Percentiles rank a stretch among this genome's conserved stretches.
phyloP scores from a whole-genome alignment of 2,329 filamentous ascomycete genomes.

The Stachybotrys chartarum region DNA sequence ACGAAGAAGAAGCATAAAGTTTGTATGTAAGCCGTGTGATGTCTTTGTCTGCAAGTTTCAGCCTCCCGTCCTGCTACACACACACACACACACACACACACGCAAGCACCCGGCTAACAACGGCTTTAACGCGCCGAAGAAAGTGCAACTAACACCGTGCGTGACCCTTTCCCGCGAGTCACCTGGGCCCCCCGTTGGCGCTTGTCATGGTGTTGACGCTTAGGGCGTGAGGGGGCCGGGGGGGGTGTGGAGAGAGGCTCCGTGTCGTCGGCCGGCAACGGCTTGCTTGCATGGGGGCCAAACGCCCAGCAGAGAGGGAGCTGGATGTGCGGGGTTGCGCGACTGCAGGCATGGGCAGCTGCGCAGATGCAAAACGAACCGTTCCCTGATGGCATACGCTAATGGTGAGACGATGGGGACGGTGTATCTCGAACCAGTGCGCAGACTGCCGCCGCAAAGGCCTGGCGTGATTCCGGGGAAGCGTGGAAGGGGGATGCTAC shows the following conservation, averaged over 20 bases:
- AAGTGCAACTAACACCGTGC: neutral
- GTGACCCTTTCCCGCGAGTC: neutral
- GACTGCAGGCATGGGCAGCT: too few relatives aligned
- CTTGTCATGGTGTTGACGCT: neutral
- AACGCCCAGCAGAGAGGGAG: neutral
- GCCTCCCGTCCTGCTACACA: neutral
- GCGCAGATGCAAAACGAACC: too few relatives aligned
- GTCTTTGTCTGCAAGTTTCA: neutral
- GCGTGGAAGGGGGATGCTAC: too few relatives aligned
- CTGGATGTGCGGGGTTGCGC: neutral
- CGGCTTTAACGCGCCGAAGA: neutral
- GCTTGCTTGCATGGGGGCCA: too few relatives aligned
- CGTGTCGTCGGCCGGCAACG: too few relatives aligned
- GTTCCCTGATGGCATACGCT: too few relatives aligned
- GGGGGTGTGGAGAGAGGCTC: too few relatives aligned
- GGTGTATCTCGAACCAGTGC: too few relatives aligned
- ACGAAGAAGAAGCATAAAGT: neutral
- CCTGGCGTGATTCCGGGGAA: too few relatives aligned
- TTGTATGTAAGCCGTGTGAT: too few relatives aligned
- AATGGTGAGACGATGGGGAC: too few relatives aligned
- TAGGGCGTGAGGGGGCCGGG: neutral
- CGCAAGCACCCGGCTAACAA: neutral
- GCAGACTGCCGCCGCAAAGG: too few relatives aligned
- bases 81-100: neutral
- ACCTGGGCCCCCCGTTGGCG: neutral